These are phyloP conservation scores for Stemphylium beticola DNA, from an alignment of 2,329 filamentous ascomycete species.

Conservation along the genomic window DNA sequence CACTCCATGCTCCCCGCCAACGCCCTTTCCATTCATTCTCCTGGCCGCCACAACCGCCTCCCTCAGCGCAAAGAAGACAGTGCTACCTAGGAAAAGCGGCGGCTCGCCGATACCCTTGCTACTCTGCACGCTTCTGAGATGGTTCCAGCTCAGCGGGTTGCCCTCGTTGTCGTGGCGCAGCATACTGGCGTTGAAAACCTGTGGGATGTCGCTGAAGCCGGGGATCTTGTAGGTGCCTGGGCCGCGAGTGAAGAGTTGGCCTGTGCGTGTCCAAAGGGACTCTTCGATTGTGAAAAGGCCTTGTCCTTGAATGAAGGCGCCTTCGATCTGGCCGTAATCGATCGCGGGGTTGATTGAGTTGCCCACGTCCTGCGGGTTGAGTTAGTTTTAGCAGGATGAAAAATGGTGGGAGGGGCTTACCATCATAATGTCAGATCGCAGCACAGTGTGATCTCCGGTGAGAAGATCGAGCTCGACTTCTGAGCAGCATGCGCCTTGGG, in stretches of 20 bases:
- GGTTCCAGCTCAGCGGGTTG: slow-evolving; percentile 72
- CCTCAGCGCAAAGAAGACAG: slow-evolving; percentile 84
- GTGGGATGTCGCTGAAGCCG: slow-evolving; percentile 84
- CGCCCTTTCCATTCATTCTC: slow-evolving; percentile 49
- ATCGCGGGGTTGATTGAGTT: slow-evolving; percentile 78
- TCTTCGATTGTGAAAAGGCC: slow-evolving; percentile 81
- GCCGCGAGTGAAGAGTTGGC: slow-evolving; percentile 68
- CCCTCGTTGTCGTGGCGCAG: slow-evolving; percentile 68
- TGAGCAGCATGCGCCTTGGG: slow-evolving; percentile 78
- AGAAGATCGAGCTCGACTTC: slow-evolving; percentile 92
- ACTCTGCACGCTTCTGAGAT: slow-evolving; percentile 81
- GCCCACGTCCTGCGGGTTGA: slow-evolving; percentile 69
- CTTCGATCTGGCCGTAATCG: slow-evolving; percentile 83
- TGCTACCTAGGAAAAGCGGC: slow-evolving; percentile 77
- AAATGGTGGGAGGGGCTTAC: slow-evolving; percentile 15
- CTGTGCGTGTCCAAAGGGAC: slow-evolving; percentile 69
- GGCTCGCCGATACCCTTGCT: slow-evolving; percentile 78
- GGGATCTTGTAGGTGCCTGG: slow-evolving; percentile 84
- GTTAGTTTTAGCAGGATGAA: slow-evolving; percentile 4
- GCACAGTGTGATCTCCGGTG: slow-evolving; percentile 88
- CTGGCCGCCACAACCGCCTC: slow-evolving; percentile 80
- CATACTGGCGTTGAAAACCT: slow-evolving; percentile 80
- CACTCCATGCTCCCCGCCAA: slow-evolving; percentile 59
- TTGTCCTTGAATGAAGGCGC: slow-evolving; percentile 78
- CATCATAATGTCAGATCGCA: slow-evolving; percentile 93